phyloP scores from a whole-genome alignment of 1,139 yeast genomes.

The Taphrina deformans region DNA sequence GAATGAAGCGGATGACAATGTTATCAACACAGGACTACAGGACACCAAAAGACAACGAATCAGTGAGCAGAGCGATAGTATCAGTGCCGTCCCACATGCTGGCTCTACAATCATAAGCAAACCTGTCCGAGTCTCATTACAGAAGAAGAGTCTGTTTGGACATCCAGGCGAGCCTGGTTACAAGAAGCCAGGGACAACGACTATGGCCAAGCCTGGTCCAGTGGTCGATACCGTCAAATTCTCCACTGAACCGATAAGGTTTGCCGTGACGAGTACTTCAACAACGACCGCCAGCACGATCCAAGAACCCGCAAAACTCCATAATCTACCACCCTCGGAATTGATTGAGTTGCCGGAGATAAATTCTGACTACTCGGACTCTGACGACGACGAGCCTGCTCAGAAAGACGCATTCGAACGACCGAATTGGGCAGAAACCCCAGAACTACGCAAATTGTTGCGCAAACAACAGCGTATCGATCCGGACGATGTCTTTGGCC shows the following conservation, averaged over 20 bases:
- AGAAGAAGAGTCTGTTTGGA: constrained; percentile 29
- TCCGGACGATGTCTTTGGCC: constrained; percentile 76
- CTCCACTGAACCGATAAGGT: constrained; percentile 45
- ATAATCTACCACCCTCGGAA: constrained; percentile 26
- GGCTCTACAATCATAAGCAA: constrained; percentile 2
- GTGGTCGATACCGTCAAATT: constrained; percentile 46
- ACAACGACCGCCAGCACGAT: not conserved
- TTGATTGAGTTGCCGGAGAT: constrained; percentile 50
- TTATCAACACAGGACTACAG: not conserved
- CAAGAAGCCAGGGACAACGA: constrained; percentile 30
- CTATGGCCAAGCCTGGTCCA: constrained; percentile 40
- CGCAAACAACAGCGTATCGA: constrained; percentile 61
- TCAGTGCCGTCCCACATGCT: constrained; percentile 6
- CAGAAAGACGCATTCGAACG: constrained; percentile 56
- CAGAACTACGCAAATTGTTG: constrained; percentile 57
- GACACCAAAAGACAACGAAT: constrained; percentile 1
- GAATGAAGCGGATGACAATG: constrained; percentile 12
- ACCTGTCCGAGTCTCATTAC: constrained; percentile 16
- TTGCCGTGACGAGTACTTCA: constrained; percentile 39
- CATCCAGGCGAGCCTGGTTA: constrained; percentile 30
- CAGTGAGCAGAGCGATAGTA: constrained; percentile 21
- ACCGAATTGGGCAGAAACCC: constrained; percentile 73
- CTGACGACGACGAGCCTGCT: constrained; percentile 51
- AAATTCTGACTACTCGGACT: constrained; percentile 45
- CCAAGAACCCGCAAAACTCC: constrained; percentile 3